phyloP scores from a whole-genome alignment of 768 basidiomycete species.

The Tulasnella sp. region DNA sequence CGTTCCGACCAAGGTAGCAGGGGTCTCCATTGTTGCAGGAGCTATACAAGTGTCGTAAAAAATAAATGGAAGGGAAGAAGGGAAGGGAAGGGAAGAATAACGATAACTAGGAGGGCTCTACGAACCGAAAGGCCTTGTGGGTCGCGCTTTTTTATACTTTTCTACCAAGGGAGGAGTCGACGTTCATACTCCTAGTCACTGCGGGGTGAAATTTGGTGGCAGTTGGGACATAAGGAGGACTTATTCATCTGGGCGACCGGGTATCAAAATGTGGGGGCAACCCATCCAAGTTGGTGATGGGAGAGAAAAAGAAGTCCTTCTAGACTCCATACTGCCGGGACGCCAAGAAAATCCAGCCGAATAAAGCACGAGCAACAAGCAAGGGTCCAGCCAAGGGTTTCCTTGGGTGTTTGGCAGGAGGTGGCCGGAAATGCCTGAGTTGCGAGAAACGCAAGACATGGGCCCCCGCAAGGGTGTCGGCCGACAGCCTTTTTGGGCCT shows the following conservation, averaged over 20 bases:
- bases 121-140: neutral
- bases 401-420: neutral
- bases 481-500: slow-evolving; percentile 18
- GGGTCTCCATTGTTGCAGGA: slow-evolving; percentile 10
- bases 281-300: neutral
- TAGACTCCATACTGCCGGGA: neutral
- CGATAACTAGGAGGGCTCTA: slow-evolving; percentile 19
- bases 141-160: neutral
- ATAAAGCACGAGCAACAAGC: neutral
- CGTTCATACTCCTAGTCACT: neutral
- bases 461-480: slow-evolving; percentile 15
- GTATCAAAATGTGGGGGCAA: slow-evolving; percentile 12
- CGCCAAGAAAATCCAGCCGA: slow-evolving; percentile 11
- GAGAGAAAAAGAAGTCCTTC: slow-evolving; percentile 1
- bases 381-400: neutral
- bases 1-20: slow-evolving; percentile 16
- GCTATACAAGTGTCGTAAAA: slow-evolving; percentile 7
- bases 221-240: neutral
- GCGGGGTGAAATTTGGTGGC: slow-evolving; percentile 3
- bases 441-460: slow-evolving; percentile 10
- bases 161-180: neutral
- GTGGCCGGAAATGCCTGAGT: slow-evolving; percentile 11
- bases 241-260: slow-evolving; percentile 5
- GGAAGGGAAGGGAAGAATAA: neutral
- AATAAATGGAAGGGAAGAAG: neutral